Evolutionary conservation across 2,329 filamentous ascomycete genomes (phyloP), one percentile per base, ranked within the genome.

Genomic region (Eutypella sp.): DNA sequence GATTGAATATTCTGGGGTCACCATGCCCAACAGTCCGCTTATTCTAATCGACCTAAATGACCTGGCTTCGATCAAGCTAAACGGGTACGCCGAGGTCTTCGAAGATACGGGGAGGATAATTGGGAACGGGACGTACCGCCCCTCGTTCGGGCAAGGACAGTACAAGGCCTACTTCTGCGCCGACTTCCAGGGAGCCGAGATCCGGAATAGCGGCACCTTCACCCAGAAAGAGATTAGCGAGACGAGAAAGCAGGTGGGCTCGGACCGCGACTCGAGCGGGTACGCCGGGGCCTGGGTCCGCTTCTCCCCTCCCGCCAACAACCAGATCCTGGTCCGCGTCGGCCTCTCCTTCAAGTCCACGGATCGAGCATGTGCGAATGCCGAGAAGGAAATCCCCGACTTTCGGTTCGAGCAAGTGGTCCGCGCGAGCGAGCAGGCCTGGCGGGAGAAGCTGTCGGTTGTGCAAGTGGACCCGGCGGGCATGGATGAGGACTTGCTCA

Each of bases 291-390:
- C 75, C 1, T 89, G 81, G 72, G 68, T 79, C 5, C 79, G 82
- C 47, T 87, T 89, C 52, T 61, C 78, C 16, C 51, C 49, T 9
- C 59, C 70, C 2, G 36, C 54, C 4, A 63, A 67, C 0, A 63
- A 73, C 41, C 71, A 73, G n/a, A 75, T 90, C 24, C 61, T 81
- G 39, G 84, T 76, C 5, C 75, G 87, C n/a, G 84, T 89, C 10
- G 87, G 85, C 0, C 61, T 89, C 6, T 89, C 84, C 41, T 89
- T 89, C 57, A 79, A 88, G 33, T 84, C 78, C 47, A 69, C 74
- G 3, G 71, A 78, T 3, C 76, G 85, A 62, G 87, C 87, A 3
- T 92, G 87, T 53, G 60, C 67, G 15, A 88, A 84, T 55, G 86
- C 81, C 0, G 82, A 88, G 64, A 66, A 57, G 0, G 87, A 91